Base-by-base conservation (phyloP, 2,329 filamentous ascomycete genomes). In the Ceratocystis lukuohia region DNA sequence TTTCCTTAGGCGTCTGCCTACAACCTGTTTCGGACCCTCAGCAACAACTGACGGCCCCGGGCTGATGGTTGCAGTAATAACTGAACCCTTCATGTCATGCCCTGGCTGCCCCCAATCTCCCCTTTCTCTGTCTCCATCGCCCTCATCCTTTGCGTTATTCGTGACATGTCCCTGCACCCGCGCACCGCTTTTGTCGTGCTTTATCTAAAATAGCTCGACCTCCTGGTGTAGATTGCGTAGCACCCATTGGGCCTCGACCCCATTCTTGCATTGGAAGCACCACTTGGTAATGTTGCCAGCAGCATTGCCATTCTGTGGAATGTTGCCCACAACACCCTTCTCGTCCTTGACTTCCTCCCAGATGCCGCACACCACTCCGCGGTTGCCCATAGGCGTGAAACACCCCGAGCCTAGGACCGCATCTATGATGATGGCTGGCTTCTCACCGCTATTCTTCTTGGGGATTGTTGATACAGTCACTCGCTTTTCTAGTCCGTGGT, bases 341-440 rank as follows among this genome's bases (percentile, higher is more conserved):
- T 83, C 83, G 69, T 86, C 83, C 62, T 85, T 85, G 70, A 87
- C 78, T 70, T 90, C 86, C 74, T 94, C 88, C 85, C 91, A 94
- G 45, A 96, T 88, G 70, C 88, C 92, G 66, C 96, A 86, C 1
- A 94, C 89, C 71, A 96, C 93, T 61, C 92, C 92, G 44, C 89
- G 88, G 70, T 88, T 84, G 4, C 90, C 92, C 68, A 96, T 84
- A 20, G 89, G 80, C 70, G 92, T 88, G 76, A 96, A 95, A 72
- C 89, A 92, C 66, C 85, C 88, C 73, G 91, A 91, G 10, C 88
- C 88, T 1, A 96, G 79, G 61, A 91, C 91, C 0, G 89, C 90
- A 74, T 97, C 93, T 0, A 96, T 80, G 45, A 96, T 75, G 0
- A 87, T 80, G 68, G 86, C 79, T 25, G 84, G 83, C 69, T 78